Conservation (phyloP, 2,329 filamentous ascomycete genomes). For the Colletotrichum higginsianum region DNA sequence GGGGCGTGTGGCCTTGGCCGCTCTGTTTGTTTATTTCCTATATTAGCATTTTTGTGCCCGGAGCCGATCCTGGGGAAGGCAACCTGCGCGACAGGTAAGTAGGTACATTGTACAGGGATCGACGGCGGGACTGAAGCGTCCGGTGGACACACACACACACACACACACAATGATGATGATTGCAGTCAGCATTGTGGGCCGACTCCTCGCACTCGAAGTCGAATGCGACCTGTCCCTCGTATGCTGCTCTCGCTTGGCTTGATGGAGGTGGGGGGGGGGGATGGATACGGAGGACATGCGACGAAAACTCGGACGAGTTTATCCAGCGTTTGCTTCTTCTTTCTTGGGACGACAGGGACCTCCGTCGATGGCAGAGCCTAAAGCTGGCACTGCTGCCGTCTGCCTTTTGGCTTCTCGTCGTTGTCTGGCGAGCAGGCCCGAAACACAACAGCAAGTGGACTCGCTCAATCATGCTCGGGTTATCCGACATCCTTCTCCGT, state of each 20-base stretch:
- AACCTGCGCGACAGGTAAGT: neutral
- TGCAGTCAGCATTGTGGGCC: neutral
- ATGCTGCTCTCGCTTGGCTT: slow-evolving; percentile 21
- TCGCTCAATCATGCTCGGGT: slow-evolving; percentile 3
- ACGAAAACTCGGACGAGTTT: slow-evolving; percentile 1
- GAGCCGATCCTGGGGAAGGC: slow-evolving; percentile 10
- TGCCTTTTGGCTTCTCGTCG: neutral
- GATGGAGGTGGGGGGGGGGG: neutral
- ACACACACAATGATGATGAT: too few relatives aligned
- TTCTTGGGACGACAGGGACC: neutral
- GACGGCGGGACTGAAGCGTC: neutral
- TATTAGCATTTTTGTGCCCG: neutral
- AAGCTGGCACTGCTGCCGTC: neutral
- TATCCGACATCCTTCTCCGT: neutral
- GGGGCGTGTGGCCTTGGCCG: neutral
- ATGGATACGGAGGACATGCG: neutral
- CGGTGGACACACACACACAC: neutral
- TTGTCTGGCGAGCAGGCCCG: neutral
- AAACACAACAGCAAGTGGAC: neutral
- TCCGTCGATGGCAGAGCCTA: neutral
- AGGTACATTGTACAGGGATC: neutral
- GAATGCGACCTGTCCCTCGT: slow-evolving; percentile 17
- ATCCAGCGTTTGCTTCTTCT: neutral
- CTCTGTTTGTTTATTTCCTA: slow-evolving; percentile 13
- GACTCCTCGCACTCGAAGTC: slow-evolving; percentile 2